Conservation (phyloP, 768 basidiomycete species). For the Panaeolus papilionaceus region DNA sequence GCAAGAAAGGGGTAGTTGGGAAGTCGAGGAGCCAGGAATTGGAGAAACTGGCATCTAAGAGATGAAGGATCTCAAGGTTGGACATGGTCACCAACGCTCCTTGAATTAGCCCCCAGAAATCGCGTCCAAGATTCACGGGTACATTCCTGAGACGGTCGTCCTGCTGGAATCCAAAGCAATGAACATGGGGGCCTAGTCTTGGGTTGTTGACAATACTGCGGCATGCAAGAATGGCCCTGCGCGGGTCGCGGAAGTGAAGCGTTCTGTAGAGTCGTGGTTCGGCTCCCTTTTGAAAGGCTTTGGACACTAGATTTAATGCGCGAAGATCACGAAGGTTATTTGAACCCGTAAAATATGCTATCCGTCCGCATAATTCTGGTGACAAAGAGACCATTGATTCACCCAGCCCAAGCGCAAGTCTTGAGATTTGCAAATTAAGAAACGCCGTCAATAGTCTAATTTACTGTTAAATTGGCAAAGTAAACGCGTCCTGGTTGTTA, state of each 20-base stretch:
- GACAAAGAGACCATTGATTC: conserved; percentile 38
- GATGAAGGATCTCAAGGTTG: conserved; percentile 49
- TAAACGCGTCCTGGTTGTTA: background rate
- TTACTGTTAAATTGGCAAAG: background rate
- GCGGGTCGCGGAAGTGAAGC: conserved; percentile 44
- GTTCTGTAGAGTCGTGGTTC: conserved; percentile 52
- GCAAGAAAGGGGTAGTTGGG: conserved; percentile 47
- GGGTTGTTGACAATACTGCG: conserved; percentile 42
- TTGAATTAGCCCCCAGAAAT: conserved; percentile 53
- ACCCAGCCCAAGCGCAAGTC: background rate
- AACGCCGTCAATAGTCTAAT: background rate
- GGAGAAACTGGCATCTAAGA: conserved; percentile 44
- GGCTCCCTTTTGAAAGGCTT: conserved; percentile 53
- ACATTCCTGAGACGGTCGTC: conserved; percentile 28
- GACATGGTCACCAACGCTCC: conserved; percentile 48
- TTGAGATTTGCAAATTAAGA: background rate
- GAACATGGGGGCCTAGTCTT: conserved; percentile 48
- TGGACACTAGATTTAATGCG: conserved; percentile 37
- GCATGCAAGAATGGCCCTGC: conserved; percentile 43
- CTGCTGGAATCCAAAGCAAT: conserved; percentile 46
- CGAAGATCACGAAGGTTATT: conserved; percentile 4
- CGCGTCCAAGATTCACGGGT: conserved; percentile 30
- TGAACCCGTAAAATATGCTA: conserved; percentile 30
- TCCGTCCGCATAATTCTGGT: conserved; percentile 47
- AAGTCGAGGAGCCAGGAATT: conserved; percentile 55